Conservation (phyloP, 306 rosid species). For the Gastrolobium villosum region DNA sequence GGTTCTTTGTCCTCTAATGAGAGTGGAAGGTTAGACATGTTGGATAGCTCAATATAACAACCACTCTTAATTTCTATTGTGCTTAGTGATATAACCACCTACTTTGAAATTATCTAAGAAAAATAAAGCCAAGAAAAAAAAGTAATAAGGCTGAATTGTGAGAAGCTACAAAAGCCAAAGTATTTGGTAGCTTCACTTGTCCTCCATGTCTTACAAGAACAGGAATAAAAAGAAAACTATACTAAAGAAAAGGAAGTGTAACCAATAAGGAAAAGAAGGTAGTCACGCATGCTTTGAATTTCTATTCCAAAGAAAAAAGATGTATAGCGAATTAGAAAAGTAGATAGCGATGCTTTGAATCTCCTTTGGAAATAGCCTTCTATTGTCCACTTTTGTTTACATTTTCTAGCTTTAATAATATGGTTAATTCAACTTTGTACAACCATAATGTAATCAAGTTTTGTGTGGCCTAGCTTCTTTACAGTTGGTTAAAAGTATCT, state of each 20-base stretch:
- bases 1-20: no score
- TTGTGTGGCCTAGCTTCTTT: conserved; percentile 25
- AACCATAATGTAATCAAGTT: conserved; percentile 8
- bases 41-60: neutral
- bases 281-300: conserved; percentile 49
- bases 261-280: conserved; percentile 42
- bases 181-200: conserved; percentile 31
- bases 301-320: conserved; percentile 42
- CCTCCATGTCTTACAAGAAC: conserved; percentile 5
- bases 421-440: conserved; percentile 35
- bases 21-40: no score
- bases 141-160: neutral
- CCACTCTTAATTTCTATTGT: conserved; percentile 40
- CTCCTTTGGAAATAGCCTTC: conserved; percentile 37
- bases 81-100: conserved; percentile 37
- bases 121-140: conserved; percentile 11
- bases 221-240: conserved; percentile 36
- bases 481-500: neutral
- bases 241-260: conserved; percentile 40
- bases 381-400: conserved; percentile 36
- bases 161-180: conserved; percentile 47
- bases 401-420: neutral
- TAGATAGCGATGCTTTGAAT: conserved; percentile 44
- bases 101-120: conserved; percentile 15
- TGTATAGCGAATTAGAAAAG: conserved; percentile 22